These are phyloP conservation scores for Globisporangium alternatum DNA, from an alignment of 352 stramenopile genomes.

Conservation along the genomic window DNA sequence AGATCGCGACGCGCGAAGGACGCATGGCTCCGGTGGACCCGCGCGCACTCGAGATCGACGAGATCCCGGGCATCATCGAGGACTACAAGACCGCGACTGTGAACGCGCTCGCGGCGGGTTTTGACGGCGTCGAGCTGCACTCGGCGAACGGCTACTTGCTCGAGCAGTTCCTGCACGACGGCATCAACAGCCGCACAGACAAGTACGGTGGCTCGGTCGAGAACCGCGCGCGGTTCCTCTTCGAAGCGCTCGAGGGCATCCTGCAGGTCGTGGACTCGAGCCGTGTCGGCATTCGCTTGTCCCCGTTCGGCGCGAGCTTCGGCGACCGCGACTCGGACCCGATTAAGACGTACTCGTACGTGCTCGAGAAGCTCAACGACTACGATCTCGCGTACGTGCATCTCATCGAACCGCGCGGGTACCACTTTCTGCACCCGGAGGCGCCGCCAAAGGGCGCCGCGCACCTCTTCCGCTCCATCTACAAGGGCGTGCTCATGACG, in stretches of 20 bases:
- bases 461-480: conserved; percentile 35
- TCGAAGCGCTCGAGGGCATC: conserved; percentile 67
- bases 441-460: conserved; percentile 36
- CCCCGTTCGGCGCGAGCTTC: conserved; percentile 48
- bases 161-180: conserved; percentile 76
- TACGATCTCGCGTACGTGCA: conserved; percentile 61
- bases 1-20: conserved; percentile 38
- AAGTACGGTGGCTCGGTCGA: conserved; percentile 83
- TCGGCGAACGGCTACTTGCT: conserved; percentile 86
- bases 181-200: conserved; percentile 84
- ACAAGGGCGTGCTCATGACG: conserved; percentile 41
- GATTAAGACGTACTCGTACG: conserved; percentile 45
- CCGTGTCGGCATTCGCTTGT: conserved; percentile 45
- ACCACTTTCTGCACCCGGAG: conserved; percentile 34
- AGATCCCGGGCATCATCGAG: conserved; percentile 66
- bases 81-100: conserved; percentile 53
- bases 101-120: conserved; percentile 55
- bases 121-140: conserved; percentile 85
- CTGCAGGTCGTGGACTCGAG: conserved; percentile 28
- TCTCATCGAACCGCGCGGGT: conserved; percentile 54
- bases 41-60: conserved; percentile 57
- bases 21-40: conserved; percentile 48
- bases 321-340: conserved; percentile 44
- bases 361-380: conserved; percentile 50
- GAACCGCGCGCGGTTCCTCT: conserved; percentile 80